Evolutionary conservation across 23 red algal species (phyloP).

Genomic region (Gracilariopsis chorda): DNA sequence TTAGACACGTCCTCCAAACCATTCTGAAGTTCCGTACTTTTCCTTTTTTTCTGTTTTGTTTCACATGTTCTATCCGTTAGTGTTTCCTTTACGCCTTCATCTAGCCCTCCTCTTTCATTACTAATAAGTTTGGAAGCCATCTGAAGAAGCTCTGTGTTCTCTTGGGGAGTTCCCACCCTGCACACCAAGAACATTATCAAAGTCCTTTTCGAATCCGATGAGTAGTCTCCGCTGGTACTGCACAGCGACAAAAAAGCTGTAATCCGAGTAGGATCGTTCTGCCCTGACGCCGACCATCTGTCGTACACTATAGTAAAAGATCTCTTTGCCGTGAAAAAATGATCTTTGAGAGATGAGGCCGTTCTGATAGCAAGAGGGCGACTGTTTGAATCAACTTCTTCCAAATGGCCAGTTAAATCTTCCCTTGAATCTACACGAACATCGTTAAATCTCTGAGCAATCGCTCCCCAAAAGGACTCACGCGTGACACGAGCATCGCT

Average conservation of each 20-base stretch:
- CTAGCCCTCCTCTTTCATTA: not conserved
- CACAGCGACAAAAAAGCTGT: not conserved
- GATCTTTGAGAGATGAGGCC: not conserved
- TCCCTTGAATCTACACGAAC: not conserved
- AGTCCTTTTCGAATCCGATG: not conserved
- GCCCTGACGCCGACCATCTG: conserved; percentile 11
- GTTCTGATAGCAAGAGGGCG: not conserved
- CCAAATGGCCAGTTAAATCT: not conserved
- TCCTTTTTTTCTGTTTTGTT: not conserved
- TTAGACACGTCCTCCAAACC: not conserved
- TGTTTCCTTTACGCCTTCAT: not conserved
- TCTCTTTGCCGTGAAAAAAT: not conserved
- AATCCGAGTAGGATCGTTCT: not conserved
- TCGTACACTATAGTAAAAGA: not conserved
- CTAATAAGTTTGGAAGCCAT: not conserved
- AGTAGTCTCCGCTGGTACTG: not conserved
- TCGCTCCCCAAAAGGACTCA: not conserved
- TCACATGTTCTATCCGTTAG: not conserved
- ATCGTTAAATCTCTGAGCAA: not conserved
- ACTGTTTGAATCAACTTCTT: not conserved
- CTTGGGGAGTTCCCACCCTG: not conserved
- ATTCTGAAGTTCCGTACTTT: not conserved
- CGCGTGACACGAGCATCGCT: not conserved
- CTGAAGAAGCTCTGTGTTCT: conserved; percentile 2
- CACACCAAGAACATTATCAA: not conserved